Evolutionary conservation across 352 stramenopile species (phyloP), one percentile per base, ranked within the genome.

Genomic region (Globisporangium takayamanum): DNA sequence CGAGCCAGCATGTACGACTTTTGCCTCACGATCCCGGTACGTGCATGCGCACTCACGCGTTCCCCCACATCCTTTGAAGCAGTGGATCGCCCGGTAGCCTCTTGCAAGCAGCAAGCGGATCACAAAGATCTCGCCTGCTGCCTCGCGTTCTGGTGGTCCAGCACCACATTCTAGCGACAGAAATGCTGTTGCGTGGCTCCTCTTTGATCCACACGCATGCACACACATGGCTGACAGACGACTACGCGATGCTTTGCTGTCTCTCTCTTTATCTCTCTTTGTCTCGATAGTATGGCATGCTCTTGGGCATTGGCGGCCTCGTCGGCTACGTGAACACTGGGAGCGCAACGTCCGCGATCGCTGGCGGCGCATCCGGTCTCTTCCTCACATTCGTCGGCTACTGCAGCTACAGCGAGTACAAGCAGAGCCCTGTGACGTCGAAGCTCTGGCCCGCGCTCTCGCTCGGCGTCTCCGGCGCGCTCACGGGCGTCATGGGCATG

Each of bases 401-500:
- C 68, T 84, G 75, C 66, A 92, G 81, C 66, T 89, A 90, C 62
- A 86, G 88, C 65, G 84, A 93, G 60, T 93, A 90, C 71, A 80
- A 71, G 64, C 82, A 92, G 68, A 85, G 74, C 60, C 77, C 82
- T 0, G 74, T 89, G 54, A 84, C 76, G 48, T 92, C 80, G 55
- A 94, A 92, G 70, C 63, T 89, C 47, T 94, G 84, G 84, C 78
- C 84, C 7, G 80, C 64, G 4, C 55, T 91, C 18, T 89, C 78
- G 16, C 67, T 64, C 70, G 73, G 55, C 37, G 78, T 94, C 25
- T 92, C 84, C 15, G 73, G 67, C 10, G 66, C 80, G 51, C 71
- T 94, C 51, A 90, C 81, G 33, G 70, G 77, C 50, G 71, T 91
- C 53, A 92, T 94, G 84, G 76, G 71, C 53, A 74, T 78, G 46